Percentiles rank a stretch among this genome's conserved stretches.
These are phyloP conservation scores for Lobosporangium transversale DNA, from an alignment of 192 early-diverging fungal genomes.

Conservation along the genomic window DNA sequence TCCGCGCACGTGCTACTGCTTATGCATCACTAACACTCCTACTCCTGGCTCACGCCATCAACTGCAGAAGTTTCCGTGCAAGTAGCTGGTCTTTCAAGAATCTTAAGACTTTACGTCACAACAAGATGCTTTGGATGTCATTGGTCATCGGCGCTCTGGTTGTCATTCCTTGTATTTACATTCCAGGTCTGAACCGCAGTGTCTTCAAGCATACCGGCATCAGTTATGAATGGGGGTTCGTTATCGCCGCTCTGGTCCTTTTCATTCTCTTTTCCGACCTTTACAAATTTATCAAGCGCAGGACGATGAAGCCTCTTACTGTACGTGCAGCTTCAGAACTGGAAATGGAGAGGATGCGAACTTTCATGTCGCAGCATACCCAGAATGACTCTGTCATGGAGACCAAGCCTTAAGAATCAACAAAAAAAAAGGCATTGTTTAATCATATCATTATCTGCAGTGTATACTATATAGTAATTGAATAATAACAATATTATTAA, in stretches of 20 bases:
- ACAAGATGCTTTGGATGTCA: constrained; percentile 60
- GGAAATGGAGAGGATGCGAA: constrained; percentile 38
- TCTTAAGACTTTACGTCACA: constrained; percentile 23
- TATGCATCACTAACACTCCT: constrained; percentile 78
- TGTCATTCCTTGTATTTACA: constrained; percentile 30
- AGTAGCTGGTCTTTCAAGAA: constrained; percentile 61
- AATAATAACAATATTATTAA: no score
- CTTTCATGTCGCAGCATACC: constrained; percentile 11
- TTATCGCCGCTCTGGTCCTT: constrained; percentile 19
- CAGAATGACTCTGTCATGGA: constrained; percentile 25
- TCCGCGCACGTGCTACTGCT: constrained; percentile 75
- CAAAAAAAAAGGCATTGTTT: background rate
- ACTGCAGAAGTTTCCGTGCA: constrained; percentile 75
- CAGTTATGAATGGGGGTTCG: constrained; percentile 42
- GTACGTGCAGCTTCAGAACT: constrained; percentile 6
- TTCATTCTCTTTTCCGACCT: constrained; percentile 33
- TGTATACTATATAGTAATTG: no score
- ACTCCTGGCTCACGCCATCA: constrained; percentile 80
- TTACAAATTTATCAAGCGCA: constrained; percentile 52
- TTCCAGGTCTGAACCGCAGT: constrained; percentile 46
- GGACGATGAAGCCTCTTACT: constrained; percentile 37
- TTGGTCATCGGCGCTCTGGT: constrained; percentile 62
- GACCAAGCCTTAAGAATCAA: background rate
- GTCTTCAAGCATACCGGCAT: constrained; percentile 47
- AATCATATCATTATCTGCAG: no score